phyloP scores from a whole-genome alignment of 2,329 filamentous ascomycete genomes.

The Ambrosiella beaveri region DNA sequence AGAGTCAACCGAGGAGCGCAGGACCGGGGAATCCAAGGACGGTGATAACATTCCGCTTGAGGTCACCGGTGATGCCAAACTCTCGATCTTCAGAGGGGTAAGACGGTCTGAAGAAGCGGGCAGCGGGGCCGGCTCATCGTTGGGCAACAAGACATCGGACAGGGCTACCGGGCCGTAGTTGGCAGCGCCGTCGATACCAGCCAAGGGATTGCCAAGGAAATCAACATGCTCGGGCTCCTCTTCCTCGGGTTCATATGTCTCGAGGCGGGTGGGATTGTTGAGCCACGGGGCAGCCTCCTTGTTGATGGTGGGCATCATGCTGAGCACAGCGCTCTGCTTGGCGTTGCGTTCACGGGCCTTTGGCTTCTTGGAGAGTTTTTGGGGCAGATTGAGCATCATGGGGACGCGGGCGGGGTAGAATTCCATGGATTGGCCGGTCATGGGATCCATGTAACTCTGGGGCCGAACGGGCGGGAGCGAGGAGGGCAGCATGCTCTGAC shows the following conservation, averaged over 20 bases:
- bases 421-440: constrained; percentile 64
- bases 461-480: constrained; percentile 21
- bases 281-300: constrained; percentile 22
- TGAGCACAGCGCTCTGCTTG: constrained; percentile 56
- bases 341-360: constrained; percentile 46
- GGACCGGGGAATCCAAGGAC: background rate
- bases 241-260: constrained; percentile 6
- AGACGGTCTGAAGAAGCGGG: constrained; percentile 7
- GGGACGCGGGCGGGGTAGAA: constrained; percentile 93
- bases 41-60: background rate
- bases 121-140: background rate
- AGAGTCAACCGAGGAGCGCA: background rate
- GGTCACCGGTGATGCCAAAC: background rate
- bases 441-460: constrained; percentile 43
- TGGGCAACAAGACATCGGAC: constrained; percentile 2
- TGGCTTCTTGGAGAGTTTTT: constrained; percentile 62
- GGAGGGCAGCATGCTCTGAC: constrained; percentile 5
- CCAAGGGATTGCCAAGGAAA: constrained; percentile 10
- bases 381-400: constrained; percentile 80
- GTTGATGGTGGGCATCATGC: constrained; percentile 29
- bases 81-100: background rate
- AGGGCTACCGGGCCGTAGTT: constrained; percentile 1
- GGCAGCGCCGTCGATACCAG: background rate
- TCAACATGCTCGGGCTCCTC: constrained; percentile 8
- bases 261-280: constrained; percentile 6